Evolutionary conservation across 2,329 filamentous ascomycete species (phyloP).

Genomic region (Dactylellina cionopaga): DNA sequence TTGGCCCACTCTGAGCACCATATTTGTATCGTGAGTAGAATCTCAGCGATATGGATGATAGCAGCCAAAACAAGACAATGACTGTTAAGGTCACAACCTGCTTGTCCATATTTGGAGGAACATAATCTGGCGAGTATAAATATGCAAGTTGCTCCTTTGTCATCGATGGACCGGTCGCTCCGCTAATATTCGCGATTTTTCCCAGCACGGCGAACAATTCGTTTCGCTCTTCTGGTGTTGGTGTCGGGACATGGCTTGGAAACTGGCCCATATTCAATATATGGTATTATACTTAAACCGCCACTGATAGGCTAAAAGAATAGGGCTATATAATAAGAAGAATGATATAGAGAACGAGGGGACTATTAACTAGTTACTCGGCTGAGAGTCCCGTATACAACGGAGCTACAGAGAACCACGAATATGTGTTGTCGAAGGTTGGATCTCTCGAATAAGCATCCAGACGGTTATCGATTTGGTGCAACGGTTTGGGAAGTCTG

Average conservation of each 20-base stretch:
- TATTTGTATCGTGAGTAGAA: conserved; percentile 41
- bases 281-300: not conserved
- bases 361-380: not conserved
- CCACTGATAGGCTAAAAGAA: not conserved
- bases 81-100: conserved; percentile 22
- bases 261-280: conserved; percentile 38
- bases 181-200: conserved; percentile 17
- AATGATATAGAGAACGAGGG: not conserved
- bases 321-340: not conserved
- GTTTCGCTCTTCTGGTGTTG: conserved; percentile 45
- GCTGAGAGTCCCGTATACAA: not conserved
- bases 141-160: conserved; percentile 21
- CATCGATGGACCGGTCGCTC: conserved; percentile 2
- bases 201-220: conserved; percentile 33
- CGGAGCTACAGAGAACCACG: not conserved
- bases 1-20: conserved; percentile 22
- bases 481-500: not conserved
- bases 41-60: conserved; percentile 32
- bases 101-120: conserved; percentile 37
- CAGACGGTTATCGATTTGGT: conserved; percentile 1
- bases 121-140: conserved; percentile 38
- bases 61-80: conserved; percentile 25
- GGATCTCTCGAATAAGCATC: conserved; percentile 2
- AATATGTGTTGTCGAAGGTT: conserved; percentile 32
- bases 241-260: conserved; percentile 46